Conservation (phyloP, 768 basidiomycete species). For the Tricholoma sp. region DNA sequence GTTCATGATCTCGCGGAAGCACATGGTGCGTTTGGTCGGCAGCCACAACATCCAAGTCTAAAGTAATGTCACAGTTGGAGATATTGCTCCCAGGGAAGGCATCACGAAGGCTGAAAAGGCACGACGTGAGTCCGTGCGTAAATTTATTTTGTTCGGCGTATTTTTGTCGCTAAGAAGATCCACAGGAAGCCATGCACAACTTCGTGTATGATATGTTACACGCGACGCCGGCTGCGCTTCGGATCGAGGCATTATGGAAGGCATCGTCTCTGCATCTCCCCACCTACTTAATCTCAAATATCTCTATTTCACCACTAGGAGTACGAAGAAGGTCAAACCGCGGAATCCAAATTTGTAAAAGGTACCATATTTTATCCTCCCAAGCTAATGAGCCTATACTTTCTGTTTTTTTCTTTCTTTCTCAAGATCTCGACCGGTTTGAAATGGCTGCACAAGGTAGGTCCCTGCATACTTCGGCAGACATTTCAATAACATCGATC, state of each 20-base stretch:
- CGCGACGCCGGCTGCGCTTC: conserved; percentile 57
- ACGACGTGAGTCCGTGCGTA: conserved; percentile 61
- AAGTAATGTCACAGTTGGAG: conserved; percentile 59
- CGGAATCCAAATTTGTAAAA: conserved; percentile 86
- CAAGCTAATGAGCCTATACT: neutral
- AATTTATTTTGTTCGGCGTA: neutral
- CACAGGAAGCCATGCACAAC: conserved; percentile 83
- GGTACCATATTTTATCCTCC: conserved; percentile 31
- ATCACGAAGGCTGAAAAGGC: conserved; percentile 80
- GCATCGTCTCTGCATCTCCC: conserved; percentile 28
- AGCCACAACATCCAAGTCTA: neutral
- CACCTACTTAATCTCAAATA: neutral
- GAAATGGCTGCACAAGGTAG: conserved; percentile 86
- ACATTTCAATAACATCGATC: neutral
- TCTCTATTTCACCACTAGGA: conserved; percentile 41
- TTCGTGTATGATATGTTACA: conserved; percentile 91
- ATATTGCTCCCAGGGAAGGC: conserved; percentile 88
- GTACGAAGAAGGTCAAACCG: conserved; percentile 70
- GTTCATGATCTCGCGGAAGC: conserved; percentile 98
- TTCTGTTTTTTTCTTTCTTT: neutral
- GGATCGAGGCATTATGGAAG: conserved; percentile 68
- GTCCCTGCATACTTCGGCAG: neutral
- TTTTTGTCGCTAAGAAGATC: neutral
- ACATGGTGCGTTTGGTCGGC: conserved; percentile 46
- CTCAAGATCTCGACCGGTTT: conserved; percentile 74